phyloP scores from a whole-genome alignment of 2,329 filamentous ascomycete species.

The Paecilomyces dactylethromorphus region DNA sequence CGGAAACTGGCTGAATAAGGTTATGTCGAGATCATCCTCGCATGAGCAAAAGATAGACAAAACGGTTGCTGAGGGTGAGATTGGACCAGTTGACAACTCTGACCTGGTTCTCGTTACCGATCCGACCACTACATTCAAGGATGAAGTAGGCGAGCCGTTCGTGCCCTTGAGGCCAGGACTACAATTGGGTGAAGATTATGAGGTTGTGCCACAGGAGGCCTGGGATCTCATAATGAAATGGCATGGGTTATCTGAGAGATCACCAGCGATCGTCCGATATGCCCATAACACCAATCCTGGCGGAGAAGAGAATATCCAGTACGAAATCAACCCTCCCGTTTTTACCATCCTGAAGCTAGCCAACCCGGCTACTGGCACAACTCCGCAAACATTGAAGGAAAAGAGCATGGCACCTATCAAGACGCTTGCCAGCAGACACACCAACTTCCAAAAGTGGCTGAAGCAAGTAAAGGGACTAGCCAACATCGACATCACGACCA shows the following conservation, averaged over 20 bases:
- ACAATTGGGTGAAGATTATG: conserved; percentile 60
- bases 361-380: conserved; percentile 49
- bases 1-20: conserved; percentile 67
- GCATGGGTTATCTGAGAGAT: conserved; percentile 69
- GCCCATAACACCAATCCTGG: conserved; percentile 68
- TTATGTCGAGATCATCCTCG: conserved; percentile 58
- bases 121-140: conserved; percentile 33
- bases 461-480: conserved; percentile 63
- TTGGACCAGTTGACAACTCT: conserved; percentile 82
- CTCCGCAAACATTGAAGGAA: conserved; percentile 55
- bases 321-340: conserved; percentile 77
- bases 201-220: conserved; percentile 68
- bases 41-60: conserved; percentile 52
- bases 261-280: conserved; percentile 65
- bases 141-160: conserved; percentile 49
- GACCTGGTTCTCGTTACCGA: conserved; percentile 63
- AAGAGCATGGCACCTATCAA: conserved; percentile 56
- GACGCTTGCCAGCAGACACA: conserved; percentile 65
- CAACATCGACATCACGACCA: conserved; percentile 61
- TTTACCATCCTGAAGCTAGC: conserved; percentile 79
- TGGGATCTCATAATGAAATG: conserved; percentile 76
- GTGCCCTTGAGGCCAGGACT: conserved; percentile 67
- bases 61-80: conserved; percentile 52
- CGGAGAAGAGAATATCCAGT: conserved; percentile 62
- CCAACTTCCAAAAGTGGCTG: conserved; percentile 67